Evolutionary conservation across 257 asterid species (phyloP), one percentile per base, ranked within the genome.

Genomic region (Penstemon newberryi): DNA sequence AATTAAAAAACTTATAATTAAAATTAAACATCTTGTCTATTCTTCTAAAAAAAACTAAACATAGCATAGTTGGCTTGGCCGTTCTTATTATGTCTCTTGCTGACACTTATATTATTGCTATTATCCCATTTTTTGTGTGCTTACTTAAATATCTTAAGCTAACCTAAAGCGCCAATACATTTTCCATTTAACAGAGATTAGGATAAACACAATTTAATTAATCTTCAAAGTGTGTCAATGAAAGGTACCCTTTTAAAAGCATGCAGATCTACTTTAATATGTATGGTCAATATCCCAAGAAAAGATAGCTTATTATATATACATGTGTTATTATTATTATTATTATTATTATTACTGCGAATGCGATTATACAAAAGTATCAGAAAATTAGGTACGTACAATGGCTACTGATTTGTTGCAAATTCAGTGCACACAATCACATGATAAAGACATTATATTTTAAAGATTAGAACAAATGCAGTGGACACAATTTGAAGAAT

Each of bases 381-480:
- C 40, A 65, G 55, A 65, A 19, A 41, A 56, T 66, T 60, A 67
- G 73, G 72, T 58, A 60, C 6, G 12, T 38, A 15, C 39, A 49
- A 13, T 56, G 60, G 15, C 33, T 33, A 73, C 66, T 50, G 37
- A 56, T 55, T n/a, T 64, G 77, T 25, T 56, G 12, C 37, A 58
- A 66, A 77, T 77, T 65, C 85, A 68, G 73, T 81, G 85, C 63
- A 81, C 72, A 56, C 11, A 76, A n/a, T 33, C 69, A 49, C 41
- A 42, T 52, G n/a, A 60, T 65, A 3, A 38, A 39, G 57, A 36
- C 38, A 42, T n/a, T 46, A 73, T 67, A 53, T 52, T 41, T 56
- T 4, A 25, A 45, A 40, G 63, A 63, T 56, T 62, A 55, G 38
- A 60, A 58, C 51, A 44, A 55, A 60, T 46, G 44, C 18, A 19